Conservation (phyloP, 371 early-diverging fungal genomes). For the Mucor indicus region DNA sequence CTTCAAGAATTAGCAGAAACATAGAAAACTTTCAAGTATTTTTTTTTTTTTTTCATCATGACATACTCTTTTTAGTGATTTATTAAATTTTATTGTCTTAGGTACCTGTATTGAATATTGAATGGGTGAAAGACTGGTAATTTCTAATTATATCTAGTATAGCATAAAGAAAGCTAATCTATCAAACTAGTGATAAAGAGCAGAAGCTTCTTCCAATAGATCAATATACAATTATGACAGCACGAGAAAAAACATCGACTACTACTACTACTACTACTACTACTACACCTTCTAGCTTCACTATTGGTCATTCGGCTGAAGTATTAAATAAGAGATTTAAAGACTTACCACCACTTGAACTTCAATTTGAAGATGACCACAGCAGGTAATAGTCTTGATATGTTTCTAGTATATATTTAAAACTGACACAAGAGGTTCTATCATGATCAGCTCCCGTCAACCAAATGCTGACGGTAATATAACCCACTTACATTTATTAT, state of each 20-base stretch:
- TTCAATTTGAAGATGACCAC: not conserved
- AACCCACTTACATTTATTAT: not conserved
- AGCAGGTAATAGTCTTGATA: constrained; percentile 1
- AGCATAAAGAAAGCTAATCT: not conserved
- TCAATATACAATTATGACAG: constrained; percentile 8
- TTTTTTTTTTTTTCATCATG: too few species aligned
- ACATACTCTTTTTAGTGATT: not conserved
- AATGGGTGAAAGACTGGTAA: constrained; percentile 42
- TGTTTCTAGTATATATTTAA: not conserved
- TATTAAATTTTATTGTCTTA: not conserved
- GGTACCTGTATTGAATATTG: constrained; percentile 24
- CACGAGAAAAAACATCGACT: not conserved
- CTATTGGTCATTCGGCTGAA: not conserved
- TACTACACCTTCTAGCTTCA: not conserved
- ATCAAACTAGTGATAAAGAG: constrained; percentile 10
- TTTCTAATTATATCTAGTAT: not conserved
- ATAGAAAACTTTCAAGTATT: constrained; percentile 21
- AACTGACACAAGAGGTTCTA: too few species aligned
- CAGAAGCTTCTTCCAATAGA: constrained; percentile 14
- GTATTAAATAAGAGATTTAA: constrained; percentile 12
- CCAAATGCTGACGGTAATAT: not conserved
- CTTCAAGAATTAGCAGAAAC: constrained; percentile 27
- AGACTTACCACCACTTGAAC: constrained; percentile 2
- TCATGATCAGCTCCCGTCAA: not conserved
- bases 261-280: not conserved